Base-by-base conservation (phyloP, 2,329 filamentous ascomycete species). In the Emmonsiellopsis sp. region DNA sequence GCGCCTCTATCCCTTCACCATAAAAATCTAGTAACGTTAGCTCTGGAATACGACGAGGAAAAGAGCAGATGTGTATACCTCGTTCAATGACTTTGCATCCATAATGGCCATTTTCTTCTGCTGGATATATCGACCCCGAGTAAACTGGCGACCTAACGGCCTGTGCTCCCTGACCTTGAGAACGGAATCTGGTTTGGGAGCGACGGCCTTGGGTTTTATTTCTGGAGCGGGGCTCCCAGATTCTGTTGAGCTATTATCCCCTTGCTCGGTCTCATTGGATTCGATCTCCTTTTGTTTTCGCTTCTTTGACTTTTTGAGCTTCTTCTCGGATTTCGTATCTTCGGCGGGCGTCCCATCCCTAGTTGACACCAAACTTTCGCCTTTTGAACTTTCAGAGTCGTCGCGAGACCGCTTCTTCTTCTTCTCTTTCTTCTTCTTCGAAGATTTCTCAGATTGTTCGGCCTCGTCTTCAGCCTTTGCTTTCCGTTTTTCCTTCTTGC, bases 101-200 rank as follows among this genome's bases (percentile, higher is more conserved):
- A 89, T 80, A 55, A 90, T 80, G 2, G 91, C 90, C 74, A 85
- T 82, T 63, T 83, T 84, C 76, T 97, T 97, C 62, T 93, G 88
- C 54, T 86, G 86, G 63, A 97, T 95, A 69, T 91, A 89, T 56
- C 89, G 80, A 60, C 87, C 83, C 58, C 92, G 78, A 46, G 91
- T 82, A 52, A 86, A 80, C 67, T 91, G 87, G 58, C 89, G 80
- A 48, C 79, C 82, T 30, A 79, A 75, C 16, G 70, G 70, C 37
- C 60, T 64, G 42, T 57, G 77, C 72, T 67, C 70, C 71, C 31
- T 58, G 26, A 48, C 56, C 67, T 73, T 54, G 76, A 76, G 32
- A 73, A 78, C 31, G 75, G 75, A 45, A 70, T 74, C 51, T 71
- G 73, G 47, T 69, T 70, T 37, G 62, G 66, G 62, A 67, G 73